Evolutionary conservation across 169 alveolate genomes (phyloP), one percentile per base, ranked within the genome.

Genomic region (Pseudocohnilembus persalinus): DNA sequence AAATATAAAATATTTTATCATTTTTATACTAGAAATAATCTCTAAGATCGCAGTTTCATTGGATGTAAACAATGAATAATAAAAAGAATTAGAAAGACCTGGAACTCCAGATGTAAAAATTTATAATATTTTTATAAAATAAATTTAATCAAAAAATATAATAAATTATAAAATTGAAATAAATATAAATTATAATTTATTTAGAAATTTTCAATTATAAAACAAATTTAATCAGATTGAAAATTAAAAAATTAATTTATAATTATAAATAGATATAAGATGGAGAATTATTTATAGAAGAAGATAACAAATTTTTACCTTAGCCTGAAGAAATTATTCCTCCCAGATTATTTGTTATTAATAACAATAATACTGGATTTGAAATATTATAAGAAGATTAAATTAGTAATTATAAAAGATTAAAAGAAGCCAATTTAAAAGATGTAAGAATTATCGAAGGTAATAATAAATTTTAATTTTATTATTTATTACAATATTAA

Each of bases 231-330:
- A n/a, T n/a, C n/a, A n/a, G n/a, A n/a, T n/a, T n/a, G n/a, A n/a
- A n/a, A n/a, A n/a, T n/a, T n/a, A n/a, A n/a, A n/a, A n/a, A n/a
- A n/a, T 49, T 49, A 11, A 49, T 11, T 20, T 11, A 4, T 49
- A 20, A 49, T 49, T 49, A 11, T 49, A 49, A 49, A 11, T 49
- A 49, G 68, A 49, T n/a, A 73, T 15, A n/a, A 15, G 28, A 73
- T n/a, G 32, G 31, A 73, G 97, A 95, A 28, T 83, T 77, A 74
- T 92, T 83, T 86, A 90, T 94, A 29, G 94, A 94, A 76, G 95
- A 93, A 31, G 97, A 92, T 80, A 89, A 93, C 35, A 92, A 93
- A 88, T 93, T 94, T 73, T 85, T 93, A 29, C 96, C 94, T 63
- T 92, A 95, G 27, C 97, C 97, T 24, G 92, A 92, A 77, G 84